Base-by-base conservation (phyloP, 2,329 filamentous ascomycete genomes). In the Pyricularia sp. region DNA sequence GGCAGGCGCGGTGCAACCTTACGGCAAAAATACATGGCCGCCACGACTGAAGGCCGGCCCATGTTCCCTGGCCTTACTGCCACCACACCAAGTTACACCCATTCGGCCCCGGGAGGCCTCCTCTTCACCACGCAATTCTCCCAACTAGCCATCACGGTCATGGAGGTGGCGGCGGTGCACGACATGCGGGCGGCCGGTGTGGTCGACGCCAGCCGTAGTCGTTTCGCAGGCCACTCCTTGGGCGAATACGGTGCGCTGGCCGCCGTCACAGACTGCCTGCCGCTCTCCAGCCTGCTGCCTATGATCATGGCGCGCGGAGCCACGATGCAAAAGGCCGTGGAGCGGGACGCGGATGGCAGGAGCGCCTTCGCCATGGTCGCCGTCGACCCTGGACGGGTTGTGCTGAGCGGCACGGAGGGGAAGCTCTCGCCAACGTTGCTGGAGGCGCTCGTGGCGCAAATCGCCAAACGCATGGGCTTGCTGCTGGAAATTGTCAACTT, bases 71-170 rank as follows among this genome's bases (percentile, higher is more conserved):
- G 2, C 13, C 67, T 73, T 64, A 67, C 68, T 22, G 67, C 69
- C 30, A 24, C 66, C 8, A 70, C 72, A 6, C 63, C 65, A 19
- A 72, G 69, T 1, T 72, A 73, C 65, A 74, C 71, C 1, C 73
- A 71, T 66, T 64, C 64, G 13, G 66, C 67, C 2, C 67, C 71
- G 5, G 33, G 63, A 5, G 74, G 74, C 9, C 66, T 76, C 10
- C 69, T 76, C 6, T 74, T 69, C 55, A 66, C 72, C 0, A 76
- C 74, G 19, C 72, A 75, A 64, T 76, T 76, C 65, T 69, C 73
- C 3, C 74, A 76, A 66, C 72, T 72, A 1, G 73, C 73, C 5
- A 64, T 76, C 13, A 69, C 68, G 1, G 62, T 75, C 4, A 69
- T 73, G 66, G 70, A 74, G 63, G 68, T 69, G 65, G 73, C 74